These are phyloP conservation scores for Isabelozyma pseudorhagii DNA, from an alignment of 805 yeast genomes.

Conservation along the genomic window DNA sequence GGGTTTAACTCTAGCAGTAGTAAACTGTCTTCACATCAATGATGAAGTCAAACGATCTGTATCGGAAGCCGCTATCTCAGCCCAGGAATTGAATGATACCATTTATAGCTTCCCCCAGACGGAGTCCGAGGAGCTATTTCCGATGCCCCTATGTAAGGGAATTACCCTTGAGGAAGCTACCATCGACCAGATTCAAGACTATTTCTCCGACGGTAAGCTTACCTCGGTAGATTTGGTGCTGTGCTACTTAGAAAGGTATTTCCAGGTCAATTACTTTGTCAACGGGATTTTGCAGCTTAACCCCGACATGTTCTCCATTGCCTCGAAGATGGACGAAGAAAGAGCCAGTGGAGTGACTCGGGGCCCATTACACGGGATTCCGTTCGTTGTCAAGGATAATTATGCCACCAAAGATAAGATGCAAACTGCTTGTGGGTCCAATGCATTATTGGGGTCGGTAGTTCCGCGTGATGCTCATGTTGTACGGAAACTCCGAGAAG, in stretches of 20 bases:
- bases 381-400: conserved; percentile 24
- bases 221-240: conserved; percentile 15
- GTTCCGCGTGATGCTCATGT: conserved; percentile 26
- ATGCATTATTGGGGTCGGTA: conserved; percentile 17
- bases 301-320: conserved; percentile 21
- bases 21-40: neutral
- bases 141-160: conserved; percentile 17
- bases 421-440: conserved; percentile 18
- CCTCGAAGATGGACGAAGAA: conserved; percentile 17
- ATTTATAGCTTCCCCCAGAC: conserved; percentile 3
- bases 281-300: conserved; percentile 17
- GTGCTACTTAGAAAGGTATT: conserved; percentile 19
- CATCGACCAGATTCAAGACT: conserved; percentile 22
- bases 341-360: conserved; percentile 9
- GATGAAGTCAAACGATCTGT: conserved; percentile 2
- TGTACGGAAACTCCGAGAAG: conserved; percentile 18
- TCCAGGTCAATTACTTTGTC: conserved; percentile 18
- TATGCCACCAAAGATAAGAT: conserved; percentile 21
- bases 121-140: conserved; percentile 4
- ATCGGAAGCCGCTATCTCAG: neutral
- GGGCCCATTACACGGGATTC: conserved; percentile 25
- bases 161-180: conserved; percentile 24
- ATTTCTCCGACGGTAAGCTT: conserved; percentile 13
- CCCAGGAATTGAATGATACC: conserved; percentile 4
- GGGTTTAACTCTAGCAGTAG: neutral